These are phyloP conservation scores for Fusarium nisikadoi DNA, from an alignment of 2,329 filamentous ascomycete species.

Conservation along the genomic window DNA sequence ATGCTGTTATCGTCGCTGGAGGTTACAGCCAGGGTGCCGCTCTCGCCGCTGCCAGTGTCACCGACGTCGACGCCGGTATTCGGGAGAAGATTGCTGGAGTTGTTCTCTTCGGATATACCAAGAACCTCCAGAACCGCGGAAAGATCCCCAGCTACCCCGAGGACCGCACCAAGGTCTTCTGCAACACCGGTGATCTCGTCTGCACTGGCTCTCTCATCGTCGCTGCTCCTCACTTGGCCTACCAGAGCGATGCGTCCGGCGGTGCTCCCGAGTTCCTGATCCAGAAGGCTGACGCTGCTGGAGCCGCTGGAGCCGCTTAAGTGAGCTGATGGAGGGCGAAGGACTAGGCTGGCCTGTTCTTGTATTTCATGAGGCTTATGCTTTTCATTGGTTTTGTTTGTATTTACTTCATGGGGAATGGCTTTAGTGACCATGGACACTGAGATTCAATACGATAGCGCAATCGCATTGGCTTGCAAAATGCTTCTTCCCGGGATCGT, in stretches of 20 bases:
- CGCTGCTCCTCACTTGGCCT: conserved; percentile 23
- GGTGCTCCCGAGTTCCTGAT: conserved; percentile 29
- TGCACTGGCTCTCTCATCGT: conserved; percentile 51
- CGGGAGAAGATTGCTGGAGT: conserved; percentile 51
- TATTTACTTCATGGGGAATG: not conserved
- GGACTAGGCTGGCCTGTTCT: conserved; percentile 19
- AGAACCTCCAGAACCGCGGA: conserved; percentile 55
- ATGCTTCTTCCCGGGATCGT: fast-evolving
- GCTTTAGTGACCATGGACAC: not conserved
- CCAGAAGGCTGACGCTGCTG: conserved; percentile 25
- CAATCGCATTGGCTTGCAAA: not conserved
- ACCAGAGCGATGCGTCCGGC: conserved; percentile 10
- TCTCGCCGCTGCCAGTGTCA: conserved; percentile 54
- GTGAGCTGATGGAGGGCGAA: not conserved
- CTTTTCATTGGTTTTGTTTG: not conserved
- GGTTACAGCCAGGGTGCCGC: conserved; percentile 57
- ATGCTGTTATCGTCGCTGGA: conserved; percentile 55
- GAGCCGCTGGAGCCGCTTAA: not conserved
- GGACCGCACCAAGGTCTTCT: conserved; percentile 52
- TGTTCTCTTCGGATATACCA: conserved; percentile 55
- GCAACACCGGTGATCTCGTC: conserved; percentile 50
- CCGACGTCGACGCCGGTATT: conserved; percentile 45
- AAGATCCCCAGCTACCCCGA: conserved; percentile 52
- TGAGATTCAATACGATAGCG: not conserved
- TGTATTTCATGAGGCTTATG: not conserved